Percentiles rank a stretch among this genome's conserved stretches.
Conservation (phyloP, 257 asterid species). For the Solanum corneliomulleri region DNA sequence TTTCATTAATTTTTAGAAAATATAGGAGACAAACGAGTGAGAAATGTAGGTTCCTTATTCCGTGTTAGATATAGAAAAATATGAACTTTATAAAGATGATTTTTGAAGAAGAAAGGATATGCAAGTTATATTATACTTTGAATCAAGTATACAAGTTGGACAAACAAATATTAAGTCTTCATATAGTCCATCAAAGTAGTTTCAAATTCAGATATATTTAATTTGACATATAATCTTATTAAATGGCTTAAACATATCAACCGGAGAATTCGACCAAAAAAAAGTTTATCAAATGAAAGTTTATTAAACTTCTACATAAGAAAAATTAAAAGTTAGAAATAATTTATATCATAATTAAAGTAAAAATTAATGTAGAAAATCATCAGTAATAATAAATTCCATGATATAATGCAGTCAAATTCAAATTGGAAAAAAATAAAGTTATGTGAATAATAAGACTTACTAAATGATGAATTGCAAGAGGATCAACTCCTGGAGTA, state of each 20-base stretch:
- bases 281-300: background rate
- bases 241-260: background rate
- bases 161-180: background rate
- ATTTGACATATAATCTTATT: too few relatives aligned
- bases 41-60: background rate
- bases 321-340: too few relatives aligned
- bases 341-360: too few relatives aligned
- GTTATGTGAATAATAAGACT: too few relatives aligned
- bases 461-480: background rate
- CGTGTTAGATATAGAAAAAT: background rate
- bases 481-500: background rate
- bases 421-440: background rate
- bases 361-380: too few relatives aligned
- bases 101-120: background rate
- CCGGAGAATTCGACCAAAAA: background rate
- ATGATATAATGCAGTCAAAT: background rate
- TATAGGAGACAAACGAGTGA: background rate
- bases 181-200: too few relatives aligned
- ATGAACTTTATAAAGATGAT: background rate
- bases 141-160: background rate
- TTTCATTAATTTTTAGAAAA: too few relatives aligned
- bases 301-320: background rate
- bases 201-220: too few relatives aligned
- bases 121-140: background rate
- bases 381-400: background rate